Evolutionary conservation across 345 rosid genomes (phyloP).

Genomic region (Eucalyptus curtisii): DNA sequence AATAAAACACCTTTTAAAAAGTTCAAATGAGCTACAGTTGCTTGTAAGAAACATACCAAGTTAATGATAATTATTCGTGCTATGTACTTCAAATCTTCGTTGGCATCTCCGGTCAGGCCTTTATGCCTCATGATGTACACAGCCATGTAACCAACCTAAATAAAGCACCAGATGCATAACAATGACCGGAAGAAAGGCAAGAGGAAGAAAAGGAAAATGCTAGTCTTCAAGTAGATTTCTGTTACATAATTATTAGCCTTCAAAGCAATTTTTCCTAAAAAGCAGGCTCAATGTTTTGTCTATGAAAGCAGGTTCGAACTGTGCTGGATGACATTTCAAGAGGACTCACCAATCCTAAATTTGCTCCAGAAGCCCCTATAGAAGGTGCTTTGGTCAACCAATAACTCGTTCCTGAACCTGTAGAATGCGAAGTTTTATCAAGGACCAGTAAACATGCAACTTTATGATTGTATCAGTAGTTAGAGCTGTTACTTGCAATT

Average conservation of each 20-base stretch:
- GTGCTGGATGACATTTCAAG: background rate
- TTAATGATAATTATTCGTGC: constrained; percentile 54
- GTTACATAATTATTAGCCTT: background rate
- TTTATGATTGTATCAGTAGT: background rate
- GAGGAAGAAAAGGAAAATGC: background rate
- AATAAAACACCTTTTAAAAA: background rate
- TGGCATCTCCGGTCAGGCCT: constrained; percentile 42
- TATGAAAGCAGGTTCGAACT: background rate
- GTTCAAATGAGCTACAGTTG: background rate
- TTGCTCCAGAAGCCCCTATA: constrained; percentile 89
- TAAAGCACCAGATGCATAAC: background rate
- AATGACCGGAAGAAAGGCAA: background rate
- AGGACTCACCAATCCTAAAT: constrained; percentile 68
- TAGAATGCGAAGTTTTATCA: constrained; percentile 15
- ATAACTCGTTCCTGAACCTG: constrained; percentile 79
- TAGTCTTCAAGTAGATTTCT: background rate
- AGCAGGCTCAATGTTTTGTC: background rate
- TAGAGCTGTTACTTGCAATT: constrained; percentile 48
- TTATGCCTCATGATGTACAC: constrained; percentile 59
- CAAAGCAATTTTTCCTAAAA: background rate
- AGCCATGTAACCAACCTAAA: constrained; percentile 71
- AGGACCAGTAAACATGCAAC: background rate
- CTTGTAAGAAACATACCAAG: constrained; percentile 28
- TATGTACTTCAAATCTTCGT: constrained; percentile 52
- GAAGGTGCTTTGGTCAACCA: constrained; percentile 57